Percentiles rank a stretch among this genome's conserved stretches.
Evolutionary conservation across 495 filamentous ascomycete species (phyloP).

Genomic region (Hypoxylon fragiforme): DNA sequence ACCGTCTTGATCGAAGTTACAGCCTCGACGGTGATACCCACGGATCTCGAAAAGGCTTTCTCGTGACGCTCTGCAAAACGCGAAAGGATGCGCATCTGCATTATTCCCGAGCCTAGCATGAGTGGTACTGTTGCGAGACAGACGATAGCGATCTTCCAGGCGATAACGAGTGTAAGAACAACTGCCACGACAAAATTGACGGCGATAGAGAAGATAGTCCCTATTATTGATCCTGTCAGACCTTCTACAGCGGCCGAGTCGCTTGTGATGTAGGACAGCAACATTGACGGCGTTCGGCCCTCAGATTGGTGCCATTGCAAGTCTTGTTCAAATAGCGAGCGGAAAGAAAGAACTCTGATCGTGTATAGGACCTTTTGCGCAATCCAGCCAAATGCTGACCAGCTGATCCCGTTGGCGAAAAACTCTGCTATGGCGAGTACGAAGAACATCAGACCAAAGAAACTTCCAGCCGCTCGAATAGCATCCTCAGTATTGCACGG

Average conservation of each 20-base stretch:
- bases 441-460: conserved; percentile 60
- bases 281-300: conserved; percentile 51
- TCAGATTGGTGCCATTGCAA: conserved; percentile 53
- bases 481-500: conserved; percentile 41
- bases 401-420: conserved; percentile 48
- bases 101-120: conserved; percentile 57
- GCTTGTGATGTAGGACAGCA: conserved; percentile 57
- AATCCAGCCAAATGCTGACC: conserved; percentile 52
- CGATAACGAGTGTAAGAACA: conserved; percentile 58
- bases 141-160: conserved; percentile 65
- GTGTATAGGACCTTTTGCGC: conserved; percentile 51
- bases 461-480: conserved; percentile 43
- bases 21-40: conserved; percentile 56
- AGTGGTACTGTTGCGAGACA: conserved; percentile 58
- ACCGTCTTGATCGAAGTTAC: conserved; percentile 59
- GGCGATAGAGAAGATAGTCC: conserved; percentile 51
- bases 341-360: conserved; percentile 50
- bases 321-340: conserved; percentile 51
- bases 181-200: conserved; percentile 52
- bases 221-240: conserved; percentile 49
- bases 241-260: conserved; percentile 52
- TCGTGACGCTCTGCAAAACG: conserved; percentile 64
- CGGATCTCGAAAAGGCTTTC: conserved; percentile 54
- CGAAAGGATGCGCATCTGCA: conserved; percentile 57
- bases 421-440: conserved; percentile 53